Evolutionary conservation across 805 yeast species (phyloP).

Genomic region (Diddensiella transvaalensis): DNA sequence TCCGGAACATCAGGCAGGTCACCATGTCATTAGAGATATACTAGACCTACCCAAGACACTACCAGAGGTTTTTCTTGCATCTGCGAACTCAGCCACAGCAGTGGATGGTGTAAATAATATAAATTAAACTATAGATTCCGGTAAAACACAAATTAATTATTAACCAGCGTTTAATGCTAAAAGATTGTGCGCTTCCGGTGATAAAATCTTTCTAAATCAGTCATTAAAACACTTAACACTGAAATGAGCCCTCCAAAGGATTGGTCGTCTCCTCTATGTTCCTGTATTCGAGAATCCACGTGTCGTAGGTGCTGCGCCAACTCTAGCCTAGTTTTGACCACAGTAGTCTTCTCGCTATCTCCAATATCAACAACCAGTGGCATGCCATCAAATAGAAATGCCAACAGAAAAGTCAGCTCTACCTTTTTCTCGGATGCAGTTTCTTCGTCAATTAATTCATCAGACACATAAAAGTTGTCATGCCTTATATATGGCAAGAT

Average conservation of each 20-base stretch:
- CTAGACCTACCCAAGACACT: slow-evolving; percentile 50
- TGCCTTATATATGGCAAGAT: not conserved
- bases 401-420: not conserved
- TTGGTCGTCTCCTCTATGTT: not conserved
- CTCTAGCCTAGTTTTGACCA: not conserved
- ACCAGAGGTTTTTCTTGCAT: slow-evolving; percentile 55
- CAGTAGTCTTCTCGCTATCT: not conserved
- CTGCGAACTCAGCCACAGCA: no score
- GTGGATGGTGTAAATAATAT: no score
- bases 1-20: slow-evolving; percentile 37
- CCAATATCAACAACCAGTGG: not conserved
- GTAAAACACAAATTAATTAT: no score
- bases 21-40: slow-evolving; percentile 54
- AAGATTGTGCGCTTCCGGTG: not conserved
- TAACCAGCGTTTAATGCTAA: no score
- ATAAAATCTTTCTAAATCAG: not conserved
- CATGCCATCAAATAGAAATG: not conserved
- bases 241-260: not conserved
- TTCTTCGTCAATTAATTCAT: not conserved
- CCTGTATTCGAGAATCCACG: not conserved
- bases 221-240: not conserved
- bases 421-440: not conserved
- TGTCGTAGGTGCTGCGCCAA: not conserved
- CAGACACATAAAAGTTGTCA: not conserved
- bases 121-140: no score